Percentiles rank a stretch among this genome's conserved stretches.
These are phyloP conservation scores for Blastomyces parvus DNA, from an alignment of 2,329 filamentous ascomycete genomes.

Conservation along the genomic window DNA sequence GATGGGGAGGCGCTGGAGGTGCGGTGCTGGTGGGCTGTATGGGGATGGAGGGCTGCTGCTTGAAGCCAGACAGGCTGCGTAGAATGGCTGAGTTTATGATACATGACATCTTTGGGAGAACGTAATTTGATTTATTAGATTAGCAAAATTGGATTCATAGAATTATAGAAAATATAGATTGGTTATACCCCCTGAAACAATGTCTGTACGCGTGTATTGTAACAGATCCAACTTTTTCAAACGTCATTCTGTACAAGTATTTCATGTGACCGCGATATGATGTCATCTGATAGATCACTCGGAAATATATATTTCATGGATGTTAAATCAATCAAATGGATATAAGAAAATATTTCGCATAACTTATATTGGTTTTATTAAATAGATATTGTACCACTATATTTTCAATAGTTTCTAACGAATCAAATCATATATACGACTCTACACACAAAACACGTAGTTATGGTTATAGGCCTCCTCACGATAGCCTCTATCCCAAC, in stretches of 20 bases:
- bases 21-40: conserved; percentile 41
- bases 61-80: neutral
- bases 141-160: neutral
- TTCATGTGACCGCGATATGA: neutral
- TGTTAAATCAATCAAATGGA: neutral
- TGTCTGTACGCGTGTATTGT: neutral
- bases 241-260: neutral
- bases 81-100: neutral
- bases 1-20: conserved; percentile 36
- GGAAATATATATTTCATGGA: neutral
- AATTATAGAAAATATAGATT: neutral
- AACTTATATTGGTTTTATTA: neutral
- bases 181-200: neutral
- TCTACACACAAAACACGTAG: conserved; percentile 13
- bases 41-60: conserved; percentile 28
- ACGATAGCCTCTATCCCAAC: conserved; percentile 36
- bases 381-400: neutral
- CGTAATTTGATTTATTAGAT: neutral
- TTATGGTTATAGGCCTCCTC: conserved; percentile 36
- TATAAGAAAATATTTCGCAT: neutral
- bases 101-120: neutral
- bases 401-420: neutral
- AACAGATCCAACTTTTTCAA: neutral
- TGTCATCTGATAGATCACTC: neutral
- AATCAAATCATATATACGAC: neutral